Base-by-base conservation (phyloP, 1,139 yeast species). In the Magnusiomyces fungicola region DNA sequence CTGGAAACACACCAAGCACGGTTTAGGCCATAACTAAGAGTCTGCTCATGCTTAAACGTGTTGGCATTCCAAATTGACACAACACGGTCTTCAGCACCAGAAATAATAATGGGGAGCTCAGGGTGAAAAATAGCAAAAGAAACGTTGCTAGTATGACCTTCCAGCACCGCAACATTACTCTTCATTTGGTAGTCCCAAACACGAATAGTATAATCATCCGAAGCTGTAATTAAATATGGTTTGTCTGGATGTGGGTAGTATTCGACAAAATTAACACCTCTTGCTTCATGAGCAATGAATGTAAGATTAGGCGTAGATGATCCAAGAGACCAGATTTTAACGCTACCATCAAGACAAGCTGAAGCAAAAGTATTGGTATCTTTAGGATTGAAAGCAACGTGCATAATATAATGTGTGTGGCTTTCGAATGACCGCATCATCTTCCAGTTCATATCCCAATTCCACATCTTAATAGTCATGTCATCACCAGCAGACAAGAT, bases 131-230 rank as follows among this genome's bases (percentile, higher is more conserved):
- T 80, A 9, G 98, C 98, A 72, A 88, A 92, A 21, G 97, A 88
- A 44, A 92, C 98, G 66, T 94, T 92, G 47, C 95, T 79, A 58
- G 88, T 75, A 65, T 92, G 99, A 38, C 97, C 98, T 64, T 85
- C 95, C 61, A 92, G 75, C 25, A 95, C 83, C 14, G 97, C 97
- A 49, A 92, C 95, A 65, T 95, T 84, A 5, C 95, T 81, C 71
- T 94, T 92, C 45, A 97, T 89, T 74, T 92, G 98, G 64, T 92
- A 92, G 69, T 92, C 98, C 97, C 97, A 92, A 48, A 94, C 77
- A 62, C 87, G 86, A 57, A 90, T 81, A 1, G 96, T 81, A 58
- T 83, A 79, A 69, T 92, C 98, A 69, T 94, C 98, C 25, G 96
- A 85, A 12, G 96, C 75, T 2, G 98, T 90, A 58, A 92, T 83